These are phyloP conservation scores for Flaveria bidentis DNA, from an alignment of 129 eudicot species.

Conservation along the genomic window DNA sequence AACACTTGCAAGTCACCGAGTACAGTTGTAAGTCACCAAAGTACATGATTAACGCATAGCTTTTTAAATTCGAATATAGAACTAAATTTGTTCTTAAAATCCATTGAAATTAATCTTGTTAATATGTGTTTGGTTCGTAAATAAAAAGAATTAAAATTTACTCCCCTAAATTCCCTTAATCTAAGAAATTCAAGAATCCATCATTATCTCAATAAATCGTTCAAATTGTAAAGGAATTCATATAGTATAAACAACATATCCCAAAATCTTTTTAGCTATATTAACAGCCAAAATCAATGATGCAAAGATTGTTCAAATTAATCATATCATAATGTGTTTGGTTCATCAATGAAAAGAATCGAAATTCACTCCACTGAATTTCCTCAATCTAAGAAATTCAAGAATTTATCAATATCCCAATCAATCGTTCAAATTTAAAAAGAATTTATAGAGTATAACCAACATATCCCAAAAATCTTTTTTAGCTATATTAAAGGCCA, in stretches of 20 bases:
- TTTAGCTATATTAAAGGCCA: too few relatives aligned
- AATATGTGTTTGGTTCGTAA: not conserved
- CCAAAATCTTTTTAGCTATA: too few relatives aligned
- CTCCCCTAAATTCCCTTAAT: not conserved
- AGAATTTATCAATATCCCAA: too few relatives aligned
- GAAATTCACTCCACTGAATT: not conserved
- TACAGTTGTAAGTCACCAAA: too few relatives aligned
- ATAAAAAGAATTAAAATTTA: not conserved
- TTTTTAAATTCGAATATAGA: not conserved
- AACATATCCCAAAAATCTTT: too few relatives aligned
- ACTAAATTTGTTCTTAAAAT: not conserved
- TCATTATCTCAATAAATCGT: not conserved
- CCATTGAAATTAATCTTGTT: not conserved
- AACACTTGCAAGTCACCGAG: too few relatives aligned
- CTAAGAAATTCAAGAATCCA: not conserved
- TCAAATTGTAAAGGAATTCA: not conserved
- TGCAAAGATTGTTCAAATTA: too few relatives aligned
- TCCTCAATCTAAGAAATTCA: not conserved
- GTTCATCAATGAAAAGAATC: not conserved
- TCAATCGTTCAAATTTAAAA: not conserved
- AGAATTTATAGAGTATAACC: too few relatives aligned
- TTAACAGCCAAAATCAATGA: too few relatives aligned
- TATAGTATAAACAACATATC: not conserved
- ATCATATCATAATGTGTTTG: not conserved
- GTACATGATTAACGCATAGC: too few relatives aligned